phyloP scores from a whole-genome alignment of 2,329 filamentous ascomycete genomes.

The Diaporthe aspalathi region DNA sequence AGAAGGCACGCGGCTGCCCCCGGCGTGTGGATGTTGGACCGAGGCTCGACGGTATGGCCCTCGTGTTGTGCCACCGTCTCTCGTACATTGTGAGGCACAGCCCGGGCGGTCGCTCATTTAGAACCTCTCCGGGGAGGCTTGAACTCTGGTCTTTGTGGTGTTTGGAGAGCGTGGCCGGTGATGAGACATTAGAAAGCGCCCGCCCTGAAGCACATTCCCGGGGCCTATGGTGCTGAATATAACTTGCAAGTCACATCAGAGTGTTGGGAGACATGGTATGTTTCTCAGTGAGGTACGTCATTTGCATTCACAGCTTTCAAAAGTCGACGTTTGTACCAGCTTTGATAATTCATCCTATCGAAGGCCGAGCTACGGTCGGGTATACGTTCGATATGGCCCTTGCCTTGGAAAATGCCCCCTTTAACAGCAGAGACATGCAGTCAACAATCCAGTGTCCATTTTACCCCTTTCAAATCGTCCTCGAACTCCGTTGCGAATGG shows the following conservation, averaged over 20 bases:
- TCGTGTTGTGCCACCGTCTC: neutral
- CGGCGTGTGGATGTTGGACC: neutral
- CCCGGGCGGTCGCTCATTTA: neutral
- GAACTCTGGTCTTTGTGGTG: neutral
- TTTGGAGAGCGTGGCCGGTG: neutral
- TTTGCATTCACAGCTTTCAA: neutral
- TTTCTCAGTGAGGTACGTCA: neutral
- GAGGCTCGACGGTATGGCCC: neutral
- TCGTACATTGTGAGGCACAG: neutral
- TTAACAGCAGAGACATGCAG: constrained; percentile 14
- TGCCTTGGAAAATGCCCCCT: neutral
- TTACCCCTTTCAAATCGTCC: neutral
- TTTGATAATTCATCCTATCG: neutral
- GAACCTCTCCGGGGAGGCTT: neutral
- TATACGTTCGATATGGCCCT: neutral
- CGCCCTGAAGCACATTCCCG: neutral
- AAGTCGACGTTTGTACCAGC: neutral
- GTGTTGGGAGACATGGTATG: neutral
- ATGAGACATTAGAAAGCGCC: constrained; percentile 9
- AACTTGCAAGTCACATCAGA: neutral
- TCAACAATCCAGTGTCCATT: neutral
- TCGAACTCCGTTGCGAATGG: constrained; percentile 12
- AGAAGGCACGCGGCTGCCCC: neutral
- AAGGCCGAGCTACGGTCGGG: neutral
- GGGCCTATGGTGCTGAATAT: constrained; percentile 19